Base-by-base conservation (phyloP, 345 rosid genomes). In the Sisymbrium altissimum region DNA sequence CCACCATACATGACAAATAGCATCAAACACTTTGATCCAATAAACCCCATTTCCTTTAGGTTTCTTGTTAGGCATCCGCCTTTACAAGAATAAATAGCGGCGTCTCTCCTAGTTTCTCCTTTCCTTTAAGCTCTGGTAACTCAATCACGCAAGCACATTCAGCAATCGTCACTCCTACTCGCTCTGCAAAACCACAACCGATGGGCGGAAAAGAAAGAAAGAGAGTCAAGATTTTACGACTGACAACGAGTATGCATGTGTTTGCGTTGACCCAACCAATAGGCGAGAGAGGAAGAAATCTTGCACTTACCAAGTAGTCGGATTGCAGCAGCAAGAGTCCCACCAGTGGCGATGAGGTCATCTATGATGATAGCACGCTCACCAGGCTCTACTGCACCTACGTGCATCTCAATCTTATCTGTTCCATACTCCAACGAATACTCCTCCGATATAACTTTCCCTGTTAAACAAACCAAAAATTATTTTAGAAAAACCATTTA, bases 71-170 rank as follows among this genome's bases (percentile, higher is more conserved):
- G 32, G 81, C 64, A 48, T 79, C 59, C 17, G 86, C 80, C 72
- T 81, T 84, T 45, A 92, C 81, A 18, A 92, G 97, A 71, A 95
- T 96, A 70, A 88, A 95, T 11, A 90, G 77, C 3, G 98, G 92
- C 6, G 81, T 86, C 66, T 84, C 90, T 61, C 92, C 97, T 67
- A 95, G 73, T 38, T 85, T 85, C 13, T 92, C 91, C 71, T 87
- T 86, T 33, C 98, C 99, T 89, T 87, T 85, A 49, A 95, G 86
- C 85, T 83, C 98, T 5, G 88, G 79, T 84, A 95, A 81, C 83
- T 95, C 99, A 70, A 95, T 92, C 18, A 92, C 86, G 66, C 99
- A 92, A 30, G 98, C 99, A 75, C 99, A 92, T 83, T 95, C 99
- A 60, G 88, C 90, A 61, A 95, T 89, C 53, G 84, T 52, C 60